Conservation (phyloP, 2,329 filamentous ascomycete genomes). For the Byssoonygena ceratinophila region DNA sequence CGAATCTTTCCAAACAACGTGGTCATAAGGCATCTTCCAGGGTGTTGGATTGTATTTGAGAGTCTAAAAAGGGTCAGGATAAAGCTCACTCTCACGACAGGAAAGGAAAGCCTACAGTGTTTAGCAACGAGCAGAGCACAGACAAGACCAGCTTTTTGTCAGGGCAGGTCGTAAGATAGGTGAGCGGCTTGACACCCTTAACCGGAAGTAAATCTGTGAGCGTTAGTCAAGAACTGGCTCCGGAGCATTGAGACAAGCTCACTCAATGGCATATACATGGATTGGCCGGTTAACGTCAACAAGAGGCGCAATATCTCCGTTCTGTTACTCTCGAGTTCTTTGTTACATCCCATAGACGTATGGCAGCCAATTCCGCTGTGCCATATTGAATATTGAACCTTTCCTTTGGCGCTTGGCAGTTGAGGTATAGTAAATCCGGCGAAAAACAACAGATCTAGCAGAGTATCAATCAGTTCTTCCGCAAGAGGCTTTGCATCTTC, state of each 20-base stretch:
- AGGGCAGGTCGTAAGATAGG: constrained; percentile 74
- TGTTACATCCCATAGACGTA: constrained; percentile 73
- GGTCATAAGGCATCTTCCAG: constrained; percentile 91
- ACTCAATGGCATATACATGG: constrained; percentile 82
- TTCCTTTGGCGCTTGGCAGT: constrained; percentile 58
- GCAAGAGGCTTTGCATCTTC: constrained; percentile 79
- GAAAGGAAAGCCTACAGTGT: constrained; percentile 56
- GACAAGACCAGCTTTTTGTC: constrained; percentile 90
- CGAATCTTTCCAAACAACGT: constrained; percentile 80
- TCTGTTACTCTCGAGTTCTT: constrained; percentile 85
- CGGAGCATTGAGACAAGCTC: constrained; percentile 21
- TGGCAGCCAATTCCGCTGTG: constrained; percentile 96
- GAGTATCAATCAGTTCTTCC: constrained; percentile 82
- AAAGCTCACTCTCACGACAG: not conserved
- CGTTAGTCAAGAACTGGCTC: not conserved
- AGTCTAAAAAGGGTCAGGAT: constrained; percentile 44
- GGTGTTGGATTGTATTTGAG: constrained; percentile 91
- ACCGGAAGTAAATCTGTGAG: constrained; percentile 56
- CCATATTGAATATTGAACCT: constrained; percentile 92
- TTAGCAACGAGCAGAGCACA: constrained; percentile 80
- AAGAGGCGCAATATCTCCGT: constrained; percentile 81
- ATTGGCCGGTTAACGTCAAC: constrained; percentile 75
- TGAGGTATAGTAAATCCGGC: constrained; percentile 76
- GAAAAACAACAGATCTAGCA: constrained; percentile 84
- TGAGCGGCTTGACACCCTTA: constrained; percentile 71